A percentile compares a stretch with the other conserved stretches of the same genome.
Evolutionary conservation across 2,329 filamentous ascomycete genomes (phyloP).

Genomic region (Aspergillus sp.): DNA sequence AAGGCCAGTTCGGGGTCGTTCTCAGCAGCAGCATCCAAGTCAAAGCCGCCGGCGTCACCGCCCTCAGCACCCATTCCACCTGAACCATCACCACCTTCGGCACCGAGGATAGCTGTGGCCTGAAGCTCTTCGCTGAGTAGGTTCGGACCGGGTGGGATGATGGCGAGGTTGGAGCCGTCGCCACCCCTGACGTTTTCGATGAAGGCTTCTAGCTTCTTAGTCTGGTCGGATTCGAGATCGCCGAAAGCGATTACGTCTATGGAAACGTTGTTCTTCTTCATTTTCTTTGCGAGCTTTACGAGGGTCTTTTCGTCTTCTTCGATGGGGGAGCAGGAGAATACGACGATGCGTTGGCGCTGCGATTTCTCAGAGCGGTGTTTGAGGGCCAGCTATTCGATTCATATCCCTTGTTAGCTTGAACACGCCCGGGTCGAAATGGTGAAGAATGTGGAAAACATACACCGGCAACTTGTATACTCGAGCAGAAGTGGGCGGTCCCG

Average conservation of each 20-base stretch:
- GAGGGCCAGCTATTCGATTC: constrained; percentile 71
- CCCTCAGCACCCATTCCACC: constrained; percentile 49
- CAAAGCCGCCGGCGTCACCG: constrained; percentile 58
- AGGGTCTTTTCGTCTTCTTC: constrained; percentile 86
- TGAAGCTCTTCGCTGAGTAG: constrained; percentile 90
- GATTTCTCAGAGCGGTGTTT: constrained; percentile 98
- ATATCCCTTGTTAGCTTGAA: constrained; percentile 11
- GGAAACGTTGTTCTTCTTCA: constrained; percentile 96
- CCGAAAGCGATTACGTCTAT: constrained; percentile 96
- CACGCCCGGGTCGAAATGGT: neutral
- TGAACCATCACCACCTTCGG: constrained; percentile 65
- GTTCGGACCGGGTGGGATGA: constrained; percentile 87
- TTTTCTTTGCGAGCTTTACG: constrained; percentile 87
- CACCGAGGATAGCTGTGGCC: constrained; percentile 83
- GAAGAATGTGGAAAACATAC: constrained; percentile 55
- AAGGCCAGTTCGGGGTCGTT: constrained; percentile 88
- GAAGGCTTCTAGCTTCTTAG: constrained; percentile 87
- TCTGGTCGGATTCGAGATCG: constrained; percentile 84
- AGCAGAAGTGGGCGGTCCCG: constrained; percentile 83
- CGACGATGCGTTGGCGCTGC: constrained; percentile 93
- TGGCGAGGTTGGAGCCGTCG: constrained; percentile 86
- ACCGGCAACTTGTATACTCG: constrained; percentile 90
- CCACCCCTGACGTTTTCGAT: constrained; percentile 88
- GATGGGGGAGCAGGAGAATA: constrained; percentile 92
- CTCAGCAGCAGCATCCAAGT: constrained; percentile 82